Conservation (phyloP, 108 stramenopile genomes). For the Schizochytrium sp. region DNA sequence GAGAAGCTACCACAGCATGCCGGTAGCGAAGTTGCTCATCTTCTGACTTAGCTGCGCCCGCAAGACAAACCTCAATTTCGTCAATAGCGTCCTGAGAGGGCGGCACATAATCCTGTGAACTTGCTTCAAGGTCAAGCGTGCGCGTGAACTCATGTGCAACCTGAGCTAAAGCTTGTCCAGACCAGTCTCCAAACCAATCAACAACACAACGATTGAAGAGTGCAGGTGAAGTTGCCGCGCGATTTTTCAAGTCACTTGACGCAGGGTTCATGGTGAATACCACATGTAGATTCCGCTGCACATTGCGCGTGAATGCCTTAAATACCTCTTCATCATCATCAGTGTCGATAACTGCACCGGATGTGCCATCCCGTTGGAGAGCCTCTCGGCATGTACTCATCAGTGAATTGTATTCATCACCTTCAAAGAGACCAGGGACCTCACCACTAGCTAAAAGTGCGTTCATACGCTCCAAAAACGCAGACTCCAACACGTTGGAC, state of each 20-base stretch:
- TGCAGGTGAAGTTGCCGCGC: constrained; percentile 97
- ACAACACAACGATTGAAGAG: constrained; percentile 99
- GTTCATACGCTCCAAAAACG: constrained; percentile 99
- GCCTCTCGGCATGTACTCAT: constrained; percentile 90
- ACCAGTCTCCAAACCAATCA: constrained; percentile 99
- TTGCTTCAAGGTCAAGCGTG: constrained; percentile 78
- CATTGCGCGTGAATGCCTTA: constrained; percentile 85
- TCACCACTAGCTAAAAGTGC: constrained; percentile 97
- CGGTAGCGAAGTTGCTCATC: constrained; percentile 70
- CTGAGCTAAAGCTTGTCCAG: constrained; percentile 89
- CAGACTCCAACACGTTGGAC: constrained; percentile 87
- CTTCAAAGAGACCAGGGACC: constrained; percentile 99
- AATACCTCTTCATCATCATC: constrained; percentile 95
- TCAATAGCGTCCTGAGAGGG: constrained; percentile 22
- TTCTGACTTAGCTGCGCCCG: not conserved
- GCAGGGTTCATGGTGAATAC: constrained; percentile 99
- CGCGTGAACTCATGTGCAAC: constrained; percentile 83
- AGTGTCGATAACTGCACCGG: constrained; percentile 72
- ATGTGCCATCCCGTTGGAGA: constrained; percentile 70
- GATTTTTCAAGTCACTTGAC: constrained; percentile 80
- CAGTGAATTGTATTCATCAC: constrained; percentile 91
- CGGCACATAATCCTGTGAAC: not conserved
- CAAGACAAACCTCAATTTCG: constrained; percentile 20
- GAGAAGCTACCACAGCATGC: constrained; percentile 92
- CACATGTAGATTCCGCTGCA: constrained; percentile 97